A percentile compares a stretch with the other conserved stretches of the same genome.
phyloP scores from a whole-genome alignment of 192 early-diverging fungal species.

The Chytriomyces hyalinus region DNA sequence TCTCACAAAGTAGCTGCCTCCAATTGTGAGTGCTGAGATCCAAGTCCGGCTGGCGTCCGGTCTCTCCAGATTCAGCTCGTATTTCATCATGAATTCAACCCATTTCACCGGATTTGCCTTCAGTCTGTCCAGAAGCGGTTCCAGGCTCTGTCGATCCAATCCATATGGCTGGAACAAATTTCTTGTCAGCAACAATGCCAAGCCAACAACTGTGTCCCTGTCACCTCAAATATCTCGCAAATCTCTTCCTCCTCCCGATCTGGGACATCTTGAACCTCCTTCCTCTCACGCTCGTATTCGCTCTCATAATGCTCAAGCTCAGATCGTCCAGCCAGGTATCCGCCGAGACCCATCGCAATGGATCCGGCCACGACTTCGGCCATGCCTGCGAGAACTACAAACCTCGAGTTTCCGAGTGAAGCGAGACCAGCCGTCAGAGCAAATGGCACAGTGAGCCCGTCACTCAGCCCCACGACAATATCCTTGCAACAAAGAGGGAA shows the following conservation, averaged over 20 bases:
- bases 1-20: slow-evolving; percentile 58
- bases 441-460: slow-evolving; percentile 65
- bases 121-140: slow-evolving; percentile 62
- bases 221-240: slow-evolving; percentile 60
- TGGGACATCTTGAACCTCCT: slow-evolving; percentile 58
- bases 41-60: slow-evolving; percentile 60
- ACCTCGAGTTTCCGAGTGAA: slow-evolving; percentile 52
- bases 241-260: slow-evolving; percentile 66
- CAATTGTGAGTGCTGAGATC: slow-evolving; percentile 67
- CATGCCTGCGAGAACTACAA: slow-evolving; percentile 66
- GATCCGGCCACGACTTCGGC: slow-evolving; percentile 35
- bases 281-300: slow-evolving; percentile 58
- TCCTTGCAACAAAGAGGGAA: slow-evolving; percentile 10
- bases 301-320: slow-evolving; percentile 71
- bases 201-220: background rate
- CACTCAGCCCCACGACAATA: slow-evolving; percentile 48
- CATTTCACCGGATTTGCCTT: slow-evolving; percentile 57
- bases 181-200: background rate
- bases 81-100: slow-evolving; percentile 79
- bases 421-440: slow-evolving; percentile 69
- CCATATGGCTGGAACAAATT: slow-evolving; percentile 55
- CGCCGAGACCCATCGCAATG: slow-evolving; percentile 67
- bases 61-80: slow-evolving; percentile 67
- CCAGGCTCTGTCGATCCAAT: slow-evolving; percentile 48
- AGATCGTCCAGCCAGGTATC: slow-evolving; percentile 62